phyloP scores from a whole-genome alignment of 2,329 filamentous ascomycete species.

The Colletotrichum musae region DNA sequence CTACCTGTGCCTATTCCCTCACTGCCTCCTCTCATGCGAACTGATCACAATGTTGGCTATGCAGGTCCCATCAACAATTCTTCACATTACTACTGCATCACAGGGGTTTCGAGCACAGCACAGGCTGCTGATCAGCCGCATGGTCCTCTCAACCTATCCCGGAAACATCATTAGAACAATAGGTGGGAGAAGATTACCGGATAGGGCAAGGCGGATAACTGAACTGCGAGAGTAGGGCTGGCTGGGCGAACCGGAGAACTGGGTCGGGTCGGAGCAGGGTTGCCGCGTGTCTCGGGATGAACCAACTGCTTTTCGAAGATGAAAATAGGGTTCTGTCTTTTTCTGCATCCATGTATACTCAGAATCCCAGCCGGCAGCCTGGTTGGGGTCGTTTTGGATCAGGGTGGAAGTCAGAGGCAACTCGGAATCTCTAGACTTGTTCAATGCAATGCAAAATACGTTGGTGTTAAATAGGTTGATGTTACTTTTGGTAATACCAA shows the following conservation, averaged over 20 bases:
- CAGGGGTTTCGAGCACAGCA: background rate
- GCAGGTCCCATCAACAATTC: background rate
- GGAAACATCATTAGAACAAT: background rate
- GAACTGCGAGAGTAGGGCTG: background rate
- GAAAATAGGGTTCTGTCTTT: no score
- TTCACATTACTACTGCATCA: background rate
- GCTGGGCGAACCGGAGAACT: background rate
- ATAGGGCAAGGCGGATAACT: background rate
- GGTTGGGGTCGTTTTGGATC: no score
- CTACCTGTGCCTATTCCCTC: background rate
- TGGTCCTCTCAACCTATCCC: background rate
- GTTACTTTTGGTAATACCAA: no score
- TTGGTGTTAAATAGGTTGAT: no score
- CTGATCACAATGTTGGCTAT: background rate
- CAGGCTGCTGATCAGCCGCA: background rate
- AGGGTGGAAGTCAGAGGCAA: no score
- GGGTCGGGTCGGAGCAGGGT: background rate
- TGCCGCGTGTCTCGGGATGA: background rate
- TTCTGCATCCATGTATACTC: no score
- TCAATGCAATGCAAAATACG: no score
- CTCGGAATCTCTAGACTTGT: no score
- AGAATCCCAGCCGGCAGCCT: no score
- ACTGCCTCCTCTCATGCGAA: background rate
- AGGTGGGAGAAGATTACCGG: background rate
- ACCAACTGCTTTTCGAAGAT: no score